Conservation (phyloP, 2,329 filamentous ascomycete species). For the Epichloe coenophiala region DNA sequence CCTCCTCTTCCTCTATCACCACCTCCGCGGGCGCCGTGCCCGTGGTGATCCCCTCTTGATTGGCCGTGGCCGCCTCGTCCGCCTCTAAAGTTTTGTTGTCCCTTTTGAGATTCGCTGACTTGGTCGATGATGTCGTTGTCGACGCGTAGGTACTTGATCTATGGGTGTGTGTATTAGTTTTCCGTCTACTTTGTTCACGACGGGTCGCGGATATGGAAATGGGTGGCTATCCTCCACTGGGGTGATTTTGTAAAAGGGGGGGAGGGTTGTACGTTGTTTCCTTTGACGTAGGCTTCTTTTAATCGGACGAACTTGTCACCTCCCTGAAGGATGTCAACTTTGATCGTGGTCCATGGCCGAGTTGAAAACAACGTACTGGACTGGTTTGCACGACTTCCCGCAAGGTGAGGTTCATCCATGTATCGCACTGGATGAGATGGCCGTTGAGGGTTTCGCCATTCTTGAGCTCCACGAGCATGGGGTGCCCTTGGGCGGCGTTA, state of each 20-base stretch:
- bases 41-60: constrained; percentile 44
- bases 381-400: constrained; percentile 97
- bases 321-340: constrained; percentile 37
- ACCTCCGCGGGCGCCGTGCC: constrained; percentile 33
- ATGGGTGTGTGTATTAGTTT: not conserved
- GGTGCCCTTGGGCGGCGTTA: constrained; percentile 91
- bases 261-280: constrained; percentile 63
- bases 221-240: not conserved
- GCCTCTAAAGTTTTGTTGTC: constrained; percentile 51
- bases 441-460: constrained; percentile 96
- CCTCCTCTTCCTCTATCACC: constrained; percentile 27
- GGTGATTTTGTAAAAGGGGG: not conserved
- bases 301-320: constrained; percentile 88
- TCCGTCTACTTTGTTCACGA: not conserved
- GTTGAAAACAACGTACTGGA: constrained; percentile 36
- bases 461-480: constrained; percentile 95
- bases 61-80: constrained; percentile 48
- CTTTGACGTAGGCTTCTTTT: constrained; percentile 89
- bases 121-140: constrained; percentile 93
- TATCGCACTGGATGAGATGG: constrained; percentile 91
- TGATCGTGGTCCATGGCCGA: no score
- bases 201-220: not conserved
- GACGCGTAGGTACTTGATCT: constrained; percentile 98
- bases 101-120: constrained; percentile 83
- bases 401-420: constrained; percentile 98